Conservation (phyloP, 352 stramenopile genomes). For the Ochromonadaceae sp. region DNA sequence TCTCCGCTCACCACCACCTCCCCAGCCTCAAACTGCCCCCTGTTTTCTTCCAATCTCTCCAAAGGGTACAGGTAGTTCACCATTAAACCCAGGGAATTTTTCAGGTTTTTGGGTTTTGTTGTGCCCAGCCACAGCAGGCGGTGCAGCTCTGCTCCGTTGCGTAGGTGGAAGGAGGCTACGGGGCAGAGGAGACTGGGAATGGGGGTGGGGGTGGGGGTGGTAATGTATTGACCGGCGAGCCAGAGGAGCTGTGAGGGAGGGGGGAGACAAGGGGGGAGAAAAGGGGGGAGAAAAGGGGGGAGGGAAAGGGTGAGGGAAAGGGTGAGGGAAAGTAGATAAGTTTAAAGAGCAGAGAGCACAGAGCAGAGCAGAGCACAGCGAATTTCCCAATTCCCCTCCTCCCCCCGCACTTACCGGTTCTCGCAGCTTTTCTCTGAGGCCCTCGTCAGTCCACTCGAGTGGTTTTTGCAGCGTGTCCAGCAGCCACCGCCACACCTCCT, state of each 20-base stretch:
- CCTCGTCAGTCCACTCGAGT: too few relatives aligned
- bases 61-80: slow-evolving; percentile 20
- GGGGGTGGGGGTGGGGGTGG: background rate
- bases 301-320: background rate
- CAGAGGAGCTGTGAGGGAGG: background rate
- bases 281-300: background rate
- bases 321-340: background rate
- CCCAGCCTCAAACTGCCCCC: slow-evolving; percentile 16
- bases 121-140: slow-evolving; percentile 14
- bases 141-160: slow-evolving; percentile 14
- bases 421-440: too few relatives aligned
- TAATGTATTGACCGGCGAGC: background rate
- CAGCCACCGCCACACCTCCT: background rate
- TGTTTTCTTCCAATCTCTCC: slow-evolving; percentile 20
- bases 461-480: too few relatives aligned
- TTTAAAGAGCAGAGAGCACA: slow-evolving; percentile 4
- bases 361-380: background rate
- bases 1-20: too few relatives aligned
- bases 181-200: background rate
- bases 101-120: background rate
- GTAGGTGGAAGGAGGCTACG: slow-evolving; percentile 17
- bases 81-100: slow-evolving; percentile 11
- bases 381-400: too few relatives aligned
- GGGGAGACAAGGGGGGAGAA: background rate
- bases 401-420: too few relatives aligned